These are phyloP conservation scores for Globisporangium middletonii DNA, from an alignment of 352 stramenopile genomes.

Conservation along the genomic window DNA sequence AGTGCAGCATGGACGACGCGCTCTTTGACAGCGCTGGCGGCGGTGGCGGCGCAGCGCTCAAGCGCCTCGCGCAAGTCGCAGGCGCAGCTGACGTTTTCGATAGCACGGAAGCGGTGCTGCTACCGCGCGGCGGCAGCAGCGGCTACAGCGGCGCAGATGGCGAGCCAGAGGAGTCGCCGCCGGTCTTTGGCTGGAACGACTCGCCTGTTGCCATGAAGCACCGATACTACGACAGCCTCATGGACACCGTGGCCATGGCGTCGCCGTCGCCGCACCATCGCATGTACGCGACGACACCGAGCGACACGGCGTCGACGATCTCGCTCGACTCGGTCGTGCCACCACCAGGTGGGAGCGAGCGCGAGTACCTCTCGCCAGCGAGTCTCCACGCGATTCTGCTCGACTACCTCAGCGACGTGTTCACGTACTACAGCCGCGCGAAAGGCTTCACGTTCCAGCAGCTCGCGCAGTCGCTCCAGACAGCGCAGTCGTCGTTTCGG, in stretches of 20 bases:
- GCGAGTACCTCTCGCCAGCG: slow-evolving; percentile 37
- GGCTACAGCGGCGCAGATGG: background rate
- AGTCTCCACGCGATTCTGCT: slow-evolving; percentile 42
- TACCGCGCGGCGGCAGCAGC: slow-evolving; percentile 22
- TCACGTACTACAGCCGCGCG: slow-evolving; percentile 47
- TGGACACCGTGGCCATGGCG: slow-evolving; percentile 20
- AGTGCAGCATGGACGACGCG: slow-evolving; percentile 52
- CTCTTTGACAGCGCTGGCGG: slow-evolving; percentile 16
- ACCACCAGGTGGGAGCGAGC: background rate
- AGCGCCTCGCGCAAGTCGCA: slow-evolving; percentile 27
- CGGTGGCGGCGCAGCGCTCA: slow-evolving; percentile 5
- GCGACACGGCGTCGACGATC: slow-evolving; percentile 9
- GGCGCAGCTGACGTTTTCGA: slow-evolving; percentile 6
- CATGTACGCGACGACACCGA: slow-evolving; percentile 14
- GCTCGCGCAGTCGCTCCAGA: slow-evolving; percentile 50
- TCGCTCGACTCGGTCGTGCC: slow-evolving; percentile 16
- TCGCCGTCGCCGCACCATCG: slow-evolving; percentile 33
- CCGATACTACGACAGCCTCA: slow-evolving; percentile 32
- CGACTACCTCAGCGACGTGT: slow-evolving; percentile 56
- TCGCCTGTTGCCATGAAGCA: slow-evolving; percentile 20
- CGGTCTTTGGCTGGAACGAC: slow-evolving; percentile 26
- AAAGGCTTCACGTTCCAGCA: slow-evolving; percentile 47
- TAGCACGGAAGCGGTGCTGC: slow-evolving; percentile 34
- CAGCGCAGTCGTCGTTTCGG: slow-evolving; percentile 50
- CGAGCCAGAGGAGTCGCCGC: slow-evolving; percentile 33